These are phyloP conservation scores for Boletus rubroflammeus DNA, from an alignment of 768 basidiomycete genomes.

Conservation along the genomic window DNA sequence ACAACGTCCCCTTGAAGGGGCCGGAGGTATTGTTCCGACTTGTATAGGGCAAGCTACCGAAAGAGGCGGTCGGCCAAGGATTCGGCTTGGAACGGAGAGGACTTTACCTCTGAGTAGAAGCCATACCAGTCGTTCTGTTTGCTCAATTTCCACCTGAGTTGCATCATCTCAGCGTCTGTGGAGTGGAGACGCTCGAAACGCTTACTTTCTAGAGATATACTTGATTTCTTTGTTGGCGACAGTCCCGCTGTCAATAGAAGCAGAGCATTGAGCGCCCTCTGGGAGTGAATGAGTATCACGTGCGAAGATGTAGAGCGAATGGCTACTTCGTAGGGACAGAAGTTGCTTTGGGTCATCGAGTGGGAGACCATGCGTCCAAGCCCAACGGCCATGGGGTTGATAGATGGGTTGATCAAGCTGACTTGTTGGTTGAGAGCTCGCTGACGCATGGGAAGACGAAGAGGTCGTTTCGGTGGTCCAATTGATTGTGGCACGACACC, in stretches of 20 bases:
- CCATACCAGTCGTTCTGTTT: constrained; percentile 36
- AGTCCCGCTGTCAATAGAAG: constrained; percentile 35
- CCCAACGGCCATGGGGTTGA: constrained; percentile 31
- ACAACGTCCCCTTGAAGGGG: constrained; percentile 51
- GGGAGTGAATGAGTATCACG: constrained; percentile 6
- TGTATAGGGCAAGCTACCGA: constrained; percentile 50
- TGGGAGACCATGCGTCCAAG: constrained; percentile 29
- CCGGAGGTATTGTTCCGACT: constrained; percentile 42
- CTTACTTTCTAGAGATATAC: constrained; percentile 39
- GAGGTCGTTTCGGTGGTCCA: constrained; percentile 20
- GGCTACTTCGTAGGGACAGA: constrained; percentile 25
- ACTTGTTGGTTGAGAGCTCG: constrained; percentile 1
- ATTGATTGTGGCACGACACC: constrained; percentile 28
- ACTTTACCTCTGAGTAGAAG: constrained; percentile 38
- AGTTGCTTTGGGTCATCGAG: constrained; percentile 28
- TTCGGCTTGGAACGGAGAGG: constrained; percentile 13
- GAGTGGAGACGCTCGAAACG: neutral
- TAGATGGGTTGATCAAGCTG: constrained; percentile 26
- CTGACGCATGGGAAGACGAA: neutral
- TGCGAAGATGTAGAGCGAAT: neutral
- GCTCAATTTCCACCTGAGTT: constrained; percentile 31
- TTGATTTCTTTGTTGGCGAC: constrained; percentile 27
- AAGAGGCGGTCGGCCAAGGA: constrained; percentile 2
- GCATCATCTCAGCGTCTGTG: constrained; percentile 3
- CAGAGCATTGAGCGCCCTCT: constrained; percentile 38